Conservation (phyloP, 106 monocot species). For the Platanthera zijinensis region DNA sequence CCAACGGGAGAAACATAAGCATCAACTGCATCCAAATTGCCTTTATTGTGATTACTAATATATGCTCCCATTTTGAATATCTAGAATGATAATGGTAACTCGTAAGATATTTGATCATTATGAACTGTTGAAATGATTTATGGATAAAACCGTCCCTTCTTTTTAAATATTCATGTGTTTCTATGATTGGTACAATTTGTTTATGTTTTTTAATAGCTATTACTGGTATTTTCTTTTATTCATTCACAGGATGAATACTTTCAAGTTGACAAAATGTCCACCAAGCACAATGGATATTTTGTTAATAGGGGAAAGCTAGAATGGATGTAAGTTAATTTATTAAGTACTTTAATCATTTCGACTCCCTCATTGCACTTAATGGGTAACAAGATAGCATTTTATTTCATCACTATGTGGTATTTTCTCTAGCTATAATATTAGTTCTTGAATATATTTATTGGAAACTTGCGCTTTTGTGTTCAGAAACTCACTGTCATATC, state of each 20-base stretch:
- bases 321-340: slow-evolving; percentile 42
- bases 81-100: too few species aligned
- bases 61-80: background rate
- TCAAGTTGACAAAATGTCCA: slow-evolving; percentile 82
- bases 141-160: background rate
- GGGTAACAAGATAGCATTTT: background rate
- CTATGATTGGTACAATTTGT: background rate
- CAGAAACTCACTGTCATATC: background rate
- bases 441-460: background rate
- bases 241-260: slow-evolving; percentile 90
- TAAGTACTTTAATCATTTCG: background rate
- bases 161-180: background rate
- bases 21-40: background rate
- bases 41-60: background rate
- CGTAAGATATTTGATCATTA: background rate
- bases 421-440: background rate
- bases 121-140: background rate
- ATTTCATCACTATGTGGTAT: background rate
- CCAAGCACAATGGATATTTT: slow-evolving; percentile 95
- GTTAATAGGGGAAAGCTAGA: slow-evolving; percentile 94
- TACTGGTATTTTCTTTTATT: background rate
- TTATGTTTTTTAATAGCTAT: background rate
- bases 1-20: background rate
- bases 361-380: background rate
- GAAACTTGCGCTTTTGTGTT: background rate